Conservation (phyloP, 169 alveolate species). For the Sarcocystis neurona region DNA sequence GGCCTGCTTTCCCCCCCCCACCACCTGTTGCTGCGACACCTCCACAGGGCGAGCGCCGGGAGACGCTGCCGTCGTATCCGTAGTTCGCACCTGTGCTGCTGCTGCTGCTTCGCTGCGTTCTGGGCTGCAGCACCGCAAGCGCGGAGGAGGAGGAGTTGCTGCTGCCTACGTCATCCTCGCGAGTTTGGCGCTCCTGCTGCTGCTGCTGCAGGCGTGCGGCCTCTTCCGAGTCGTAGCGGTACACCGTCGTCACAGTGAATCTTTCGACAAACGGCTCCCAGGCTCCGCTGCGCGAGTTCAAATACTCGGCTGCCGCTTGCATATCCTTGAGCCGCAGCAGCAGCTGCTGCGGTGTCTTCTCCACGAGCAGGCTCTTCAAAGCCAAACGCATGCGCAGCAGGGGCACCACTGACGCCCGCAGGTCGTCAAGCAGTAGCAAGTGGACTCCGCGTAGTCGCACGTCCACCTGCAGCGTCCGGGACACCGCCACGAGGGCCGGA, state of each 20-base stretch:
- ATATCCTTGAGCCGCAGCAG: conserved; percentile 46
- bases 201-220: conserved; percentile 51
- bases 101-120: too few species aligned
- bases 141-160: too few species aligned
- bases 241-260: conserved; percentile 46
- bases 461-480: conserved; percentile 37
- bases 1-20: too few species aligned
- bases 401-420: conserved; percentile 80
- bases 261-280: conserved; percentile 64
- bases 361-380: conserved; percentile 61
- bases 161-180: too few species aligned
- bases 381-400: conserved; percentile 76
- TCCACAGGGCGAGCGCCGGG: too few species aligned
- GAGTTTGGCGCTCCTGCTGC: conserved; percentile 54
- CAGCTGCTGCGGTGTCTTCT: conserved; percentile 39
- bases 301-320: conserved; percentile 36
- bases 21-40: too few species aligned
- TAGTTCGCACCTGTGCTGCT: too few species aligned
- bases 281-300: conserved; percentile 49
- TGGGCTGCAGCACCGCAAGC: too few species aligned
- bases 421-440: conserved; percentile 77
- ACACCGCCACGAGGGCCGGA: conserved; percentile 15
- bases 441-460: conserved; percentile 74
- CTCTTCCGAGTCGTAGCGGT: conserved; percentile 53
- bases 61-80: too few species aligned